These are phyloP conservation scores for Pseudoperonospora humuli DNA, from an alignment of 352 stramenopile species.

Conservation along the genomic window DNA sequence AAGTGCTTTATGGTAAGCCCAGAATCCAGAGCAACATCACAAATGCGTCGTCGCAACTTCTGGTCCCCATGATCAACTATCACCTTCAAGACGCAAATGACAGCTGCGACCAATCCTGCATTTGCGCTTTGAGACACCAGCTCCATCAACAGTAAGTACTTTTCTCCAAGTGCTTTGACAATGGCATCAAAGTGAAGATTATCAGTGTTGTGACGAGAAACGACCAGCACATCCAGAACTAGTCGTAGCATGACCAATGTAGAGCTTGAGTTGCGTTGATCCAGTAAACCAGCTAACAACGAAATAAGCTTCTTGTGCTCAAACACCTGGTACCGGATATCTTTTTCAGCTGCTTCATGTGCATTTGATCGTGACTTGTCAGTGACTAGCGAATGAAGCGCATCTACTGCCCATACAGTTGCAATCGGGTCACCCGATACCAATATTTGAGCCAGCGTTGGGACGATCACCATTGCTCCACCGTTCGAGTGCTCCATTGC, in stretches of 20 bases:
- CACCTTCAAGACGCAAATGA: constrained; percentile 58
- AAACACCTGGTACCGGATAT: constrained; percentile 49
- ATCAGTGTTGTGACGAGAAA: constrained; percentile 53
- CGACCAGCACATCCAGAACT: constrained; percentile 52
- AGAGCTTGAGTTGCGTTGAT: constrained; percentile 37
- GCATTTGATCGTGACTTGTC: constrained; percentile 37
- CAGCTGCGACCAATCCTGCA: constrained; percentile 46
- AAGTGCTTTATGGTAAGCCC: constrained; percentile 50
- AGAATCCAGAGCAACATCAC: constrained; percentile 56
- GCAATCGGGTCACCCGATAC: constrained; percentile 43
- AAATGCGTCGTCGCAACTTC: constrained; percentile 52
- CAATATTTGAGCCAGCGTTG: constrained; percentile 38
- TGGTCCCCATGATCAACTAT: constrained; percentile 63
- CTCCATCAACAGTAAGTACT: constrained; percentile 40
- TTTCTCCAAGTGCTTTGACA: constrained; percentile 51
- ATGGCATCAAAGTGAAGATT: constrained; percentile 70
- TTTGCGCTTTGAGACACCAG: constrained; percentile 40
- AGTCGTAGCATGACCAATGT: constrained; percentile 56
- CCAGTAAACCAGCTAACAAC: constrained; percentile 41
- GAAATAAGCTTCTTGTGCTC: constrained; percentile 59
- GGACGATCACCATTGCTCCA: constrained; percentile 31
- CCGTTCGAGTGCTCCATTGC: constrained; percentile 39
- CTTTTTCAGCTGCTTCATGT: constrained; percentile 44
- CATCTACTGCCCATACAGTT: constrained; percentile 51
- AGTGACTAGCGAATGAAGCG: constrained; percentile 50